Evolutionary conservation across 805 yeast species (phyloP).

Genomic region (Saturnispora gosingensis): DNA sequence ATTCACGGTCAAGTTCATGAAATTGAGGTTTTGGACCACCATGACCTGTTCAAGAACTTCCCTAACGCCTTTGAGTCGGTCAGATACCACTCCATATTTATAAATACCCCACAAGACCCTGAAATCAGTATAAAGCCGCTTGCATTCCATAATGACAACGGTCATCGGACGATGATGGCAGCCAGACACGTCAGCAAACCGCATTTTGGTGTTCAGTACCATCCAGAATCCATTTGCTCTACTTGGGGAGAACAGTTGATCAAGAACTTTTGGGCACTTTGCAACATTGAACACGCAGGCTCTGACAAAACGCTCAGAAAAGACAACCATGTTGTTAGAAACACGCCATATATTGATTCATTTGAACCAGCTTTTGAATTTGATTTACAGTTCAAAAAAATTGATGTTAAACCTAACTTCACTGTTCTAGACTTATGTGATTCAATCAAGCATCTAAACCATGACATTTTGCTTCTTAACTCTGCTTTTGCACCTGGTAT

Average conservation of each 20-base stretch:
- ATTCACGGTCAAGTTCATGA: conserved; percentile 80
- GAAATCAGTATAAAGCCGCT: conserved; percentile 37
- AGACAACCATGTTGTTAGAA: conserved; percentile 20
- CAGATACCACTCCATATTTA: conserved; percentile 81
- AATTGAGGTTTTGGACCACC: conserved; percentile 25
- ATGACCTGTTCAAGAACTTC: conserved; percentile 34
- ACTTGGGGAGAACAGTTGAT: conserved; percentile 51
- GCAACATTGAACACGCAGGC: conserved; percentile 24
- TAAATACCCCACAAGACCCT: conserved; percentile 16
- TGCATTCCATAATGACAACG: conserved; percentile 44
- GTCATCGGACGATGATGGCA: conserved; percentile 59
- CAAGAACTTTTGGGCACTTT: conserved; percentile 47
- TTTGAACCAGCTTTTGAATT: conserved; percentile 8
- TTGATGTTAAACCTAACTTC: conserved; percentile 2
- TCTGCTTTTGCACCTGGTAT: conserved; percentile 80
- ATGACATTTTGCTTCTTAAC: conserved; percentile 54
- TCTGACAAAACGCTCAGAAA: conserved; percentile 9
- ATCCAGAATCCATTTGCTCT: conserved; percentile 92
- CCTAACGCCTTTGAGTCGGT: conserved; percentile 53
- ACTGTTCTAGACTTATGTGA: conserved; percentile 40
- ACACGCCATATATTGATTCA: conserved; percentile 18
- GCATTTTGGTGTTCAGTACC: conserved; percentile 91
- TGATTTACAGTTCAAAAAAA: conserved; percentile 12
- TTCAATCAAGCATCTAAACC: conserved; percentile 18
- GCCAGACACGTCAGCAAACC: conserved; percentile 53